A percentile compares a stretch with the other conserved stretches of the same genome.
Evolutionary conservation across 2,329 filamentous ascomycete genomes (phyloP).

Genomic region (Aspergillus vadensis): DNA sequence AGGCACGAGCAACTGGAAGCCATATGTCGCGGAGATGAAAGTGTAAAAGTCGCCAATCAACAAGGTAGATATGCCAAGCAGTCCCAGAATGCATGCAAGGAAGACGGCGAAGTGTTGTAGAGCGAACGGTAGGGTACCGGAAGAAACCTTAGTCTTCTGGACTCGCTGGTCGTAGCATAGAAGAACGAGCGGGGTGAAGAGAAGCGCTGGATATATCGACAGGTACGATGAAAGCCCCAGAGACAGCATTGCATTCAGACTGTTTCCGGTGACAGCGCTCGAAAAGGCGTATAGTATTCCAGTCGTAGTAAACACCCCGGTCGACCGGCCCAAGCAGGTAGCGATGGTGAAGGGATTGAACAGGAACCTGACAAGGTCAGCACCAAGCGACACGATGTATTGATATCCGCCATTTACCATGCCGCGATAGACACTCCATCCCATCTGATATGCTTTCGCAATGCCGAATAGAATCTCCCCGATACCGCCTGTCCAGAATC

Average conservation of each 20-base stretch:
- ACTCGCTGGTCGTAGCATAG: constrained; percentile 72
- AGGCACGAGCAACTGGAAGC: constrained; percentile 84
- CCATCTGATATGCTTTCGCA: constrained; percentile 73
- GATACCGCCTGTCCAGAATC: constrained; percentile 75
- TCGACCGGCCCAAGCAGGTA: constrained; percentile 86
- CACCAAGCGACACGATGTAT: neutral
- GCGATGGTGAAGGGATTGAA: constrained; percentile 94
- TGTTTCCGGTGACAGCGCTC: constrained; percentile 73
- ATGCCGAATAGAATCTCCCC: constrained; percentile 76
- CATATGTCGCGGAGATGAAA: constrained; percentile 86
- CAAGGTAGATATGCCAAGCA: constrained; percentile 72
- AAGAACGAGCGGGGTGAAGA: constrained; percentile 79
- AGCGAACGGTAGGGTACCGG: constrained; percentile 53
- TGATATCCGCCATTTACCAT: constrained; percentile 55
- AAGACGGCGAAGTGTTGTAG: constrained; percentile 57
- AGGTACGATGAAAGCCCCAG: constrained; percentile 86
- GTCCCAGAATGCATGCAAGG: constrained; percentile 55
- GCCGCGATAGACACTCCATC: constrained; percentile 75
- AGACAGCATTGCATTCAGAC: constrained; percentile 76
- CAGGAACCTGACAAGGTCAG: constrained; percentile 65
- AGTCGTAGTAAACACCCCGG: constrained; percentile 83
- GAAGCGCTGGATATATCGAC: constrained; percentile 84
- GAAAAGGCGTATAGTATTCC: constrained; percentile 82
- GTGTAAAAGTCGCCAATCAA: constrained; percentile 80
- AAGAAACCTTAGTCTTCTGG: constrained; percentile 34